Conservation (phyloP, 148 eudicot genomes). For the Rhododendron griersonianum region DNA sequence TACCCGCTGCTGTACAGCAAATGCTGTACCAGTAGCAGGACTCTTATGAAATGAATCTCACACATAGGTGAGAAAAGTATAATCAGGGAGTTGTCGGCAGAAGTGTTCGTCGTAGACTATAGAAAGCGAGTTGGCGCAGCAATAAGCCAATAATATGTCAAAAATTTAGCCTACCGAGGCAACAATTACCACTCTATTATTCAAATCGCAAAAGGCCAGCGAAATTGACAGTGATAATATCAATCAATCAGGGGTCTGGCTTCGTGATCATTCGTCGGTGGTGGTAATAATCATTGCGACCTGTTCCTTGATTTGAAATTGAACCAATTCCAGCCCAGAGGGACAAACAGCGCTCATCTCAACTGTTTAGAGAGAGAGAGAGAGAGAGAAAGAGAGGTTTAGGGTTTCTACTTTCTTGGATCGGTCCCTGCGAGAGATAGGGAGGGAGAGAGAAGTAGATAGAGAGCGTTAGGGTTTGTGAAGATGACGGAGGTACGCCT, state of each 20-base stretch:
- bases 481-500: conserved; percentile 64
- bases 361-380: background rate
- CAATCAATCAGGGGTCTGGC: too few relatives aligned
- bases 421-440: background rate
- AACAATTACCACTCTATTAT: background rate
- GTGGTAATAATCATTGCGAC: background rate
- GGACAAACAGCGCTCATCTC: background rate
- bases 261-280: background rate
- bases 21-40: too few relatives aligned
- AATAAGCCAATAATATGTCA: background rate
- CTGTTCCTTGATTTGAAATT: background rate
- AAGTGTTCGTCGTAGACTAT: too few relatives aligned
- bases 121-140: too few relatives aligned
- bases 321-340: background rate
- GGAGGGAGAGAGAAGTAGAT: background rate
- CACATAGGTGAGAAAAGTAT: too few relatives aligned
- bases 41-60: too few relatives aligned
- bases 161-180: conserved; percentile 3
- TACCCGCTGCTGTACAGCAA: too few relatives aligned
- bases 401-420: conserved; percentile 6
- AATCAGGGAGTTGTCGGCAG: too few relatives aligned
- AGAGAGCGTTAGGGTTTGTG: background rate
- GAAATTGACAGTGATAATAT: background rate
- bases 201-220: background rate
- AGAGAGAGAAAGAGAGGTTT: background rate